A percentile compares a stretch with the other conserved stretches of the same genome.
These are phyloP conservation scores for Helicosporidium sp. DNA, from an alignment of 139 green algal genomes.

Conservation along the genomic window DNA sequence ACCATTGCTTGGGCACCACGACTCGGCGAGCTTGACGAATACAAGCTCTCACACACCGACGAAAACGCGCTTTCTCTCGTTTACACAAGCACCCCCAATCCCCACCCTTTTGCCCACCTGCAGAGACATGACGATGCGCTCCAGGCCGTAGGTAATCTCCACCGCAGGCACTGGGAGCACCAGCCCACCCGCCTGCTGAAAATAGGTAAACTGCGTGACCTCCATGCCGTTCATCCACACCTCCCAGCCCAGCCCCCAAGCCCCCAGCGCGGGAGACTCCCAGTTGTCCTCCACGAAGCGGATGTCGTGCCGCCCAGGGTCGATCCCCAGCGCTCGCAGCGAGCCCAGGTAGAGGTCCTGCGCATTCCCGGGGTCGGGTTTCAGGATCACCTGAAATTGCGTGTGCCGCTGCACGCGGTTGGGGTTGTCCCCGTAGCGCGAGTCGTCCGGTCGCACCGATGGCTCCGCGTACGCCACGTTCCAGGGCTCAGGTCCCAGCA, in stretches of 20 bases:
- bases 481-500: constrained; percentile 83
- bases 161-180: constrained; percentile 58
- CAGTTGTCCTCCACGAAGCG: constrained; percentile 99
- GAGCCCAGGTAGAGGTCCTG: constrained; percentile 90
- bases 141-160: constrained; percentile 97
- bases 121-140: constrained; percentile 91
- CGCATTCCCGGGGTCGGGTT: constrained; percentile 87
- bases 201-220: constrained; percentile 98
- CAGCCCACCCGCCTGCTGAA: constrained; percentile 72
- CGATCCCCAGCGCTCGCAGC: constrained; percentile 73
- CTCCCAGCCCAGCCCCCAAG: constrained; percentile 94
- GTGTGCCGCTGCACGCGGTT: constrained; percentile 96
- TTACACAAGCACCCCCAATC: too few relatives aligned
- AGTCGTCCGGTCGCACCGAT: constrained; percentile 87
- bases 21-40: too few relatives aligned
- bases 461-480: constrained; percentile 85
- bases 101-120: constrained; percentile 23
- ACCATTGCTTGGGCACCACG: too few relatives aligned
- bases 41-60: not conserved
- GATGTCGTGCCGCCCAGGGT: constrained; percentile 54
- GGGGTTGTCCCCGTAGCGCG: constrained; percentile 90
- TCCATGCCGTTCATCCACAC: constrained; percentile 97
- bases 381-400: constrained; percentile 99
- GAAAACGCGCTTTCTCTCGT: too few relatives aligned
- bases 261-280: constrained; percentile 86